A percentile compares a stretch with the other conserved stretches of the same genome.
Conservation (phyloP, 768 basidiomycete species). For the Megacollybia marginata region DNA sequence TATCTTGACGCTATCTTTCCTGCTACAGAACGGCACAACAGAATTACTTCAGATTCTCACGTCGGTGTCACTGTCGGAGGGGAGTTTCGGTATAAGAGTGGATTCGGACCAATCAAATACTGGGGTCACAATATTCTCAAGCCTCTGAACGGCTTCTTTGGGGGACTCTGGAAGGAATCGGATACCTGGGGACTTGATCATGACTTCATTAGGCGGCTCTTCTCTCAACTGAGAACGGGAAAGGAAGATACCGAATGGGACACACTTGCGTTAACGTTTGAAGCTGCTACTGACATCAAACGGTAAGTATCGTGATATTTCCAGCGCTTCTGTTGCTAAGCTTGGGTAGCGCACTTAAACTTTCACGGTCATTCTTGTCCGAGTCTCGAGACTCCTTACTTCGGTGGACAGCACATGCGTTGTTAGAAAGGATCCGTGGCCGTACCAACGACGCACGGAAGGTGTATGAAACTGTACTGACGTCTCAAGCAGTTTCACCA, state of each 20-base stretch:
- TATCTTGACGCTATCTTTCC: constrained; percentile 52
- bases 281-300: constrained; percentile 51
- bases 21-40: constrained; percentile 16
- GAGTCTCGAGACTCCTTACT: constrained; percentile 44
- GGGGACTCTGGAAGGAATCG: constrained; percentile 29
- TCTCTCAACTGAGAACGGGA: constrained; percentile 45
- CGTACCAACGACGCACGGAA: constrained; percentile 66
- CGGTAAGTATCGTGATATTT: constrained; percentile 28
- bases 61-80: constrained; percentile 63
- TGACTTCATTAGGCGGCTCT: constrained; percentile 47
- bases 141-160: constrained; percentile 40
- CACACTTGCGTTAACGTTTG: constrained; percentile 56
- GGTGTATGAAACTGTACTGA: constrained; percentile 63
- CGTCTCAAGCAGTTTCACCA: constrained; percentile 29
- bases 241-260: constrained; percentile 59
- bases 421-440: constrained; percentile 61
- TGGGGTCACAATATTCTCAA: constrained; percentile 52
- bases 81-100: constrained; percentile 51
- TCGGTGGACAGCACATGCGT: constrained; percentile 75
- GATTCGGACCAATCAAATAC: constrained; percentile 61
- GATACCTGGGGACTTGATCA: constrained; percentile 48
- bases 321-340: constrained; percentile 3
- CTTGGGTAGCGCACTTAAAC: constrained; percentile 50
- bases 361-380: constrained; percentile 60
- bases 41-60: constrained; percentile 47